Conservation (phyloP, 306 rosid genomes). For the Clitoria ternatea region DNA sequence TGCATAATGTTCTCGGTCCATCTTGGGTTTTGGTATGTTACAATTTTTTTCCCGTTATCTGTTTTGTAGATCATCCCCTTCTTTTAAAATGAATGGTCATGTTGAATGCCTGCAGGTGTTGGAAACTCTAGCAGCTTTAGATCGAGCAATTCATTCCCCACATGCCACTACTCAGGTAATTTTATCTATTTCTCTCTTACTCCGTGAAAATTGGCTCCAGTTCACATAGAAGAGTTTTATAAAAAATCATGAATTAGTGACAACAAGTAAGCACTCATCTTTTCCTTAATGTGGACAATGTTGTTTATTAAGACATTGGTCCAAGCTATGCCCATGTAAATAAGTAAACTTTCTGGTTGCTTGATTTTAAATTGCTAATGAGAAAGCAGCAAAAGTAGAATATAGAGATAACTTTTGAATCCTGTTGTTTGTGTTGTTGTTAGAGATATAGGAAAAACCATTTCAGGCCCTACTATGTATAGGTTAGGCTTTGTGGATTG, state of each 20-base stretch:
- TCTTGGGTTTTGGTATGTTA: constrained; percentile 96
- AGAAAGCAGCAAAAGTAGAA: neutral
- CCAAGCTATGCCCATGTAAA: neutral
- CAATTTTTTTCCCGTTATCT: constrained; percentile 9
- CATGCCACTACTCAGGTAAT: constrained; percentile 95
- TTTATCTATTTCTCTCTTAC: neutral
- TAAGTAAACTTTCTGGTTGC: neutral
- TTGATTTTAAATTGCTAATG: constrained; percentile 13
- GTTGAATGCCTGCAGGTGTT: constrained; percentile 57
- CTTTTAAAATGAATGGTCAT: constrained; percentile 22
- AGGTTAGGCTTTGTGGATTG: neutral
- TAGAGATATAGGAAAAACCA: neutral
- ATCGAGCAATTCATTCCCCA: constrained; percentile 94
- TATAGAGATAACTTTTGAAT: neutral
- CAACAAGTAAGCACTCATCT: neutral
- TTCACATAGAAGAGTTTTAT: constrained; percentile 5
- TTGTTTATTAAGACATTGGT: neutral
- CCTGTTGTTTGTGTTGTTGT: neutral
- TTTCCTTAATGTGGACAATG: neutral
- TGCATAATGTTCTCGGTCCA: constrained; percentile 94
- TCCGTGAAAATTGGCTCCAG: constrained; percentile 7
- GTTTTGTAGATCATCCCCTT: neutral
- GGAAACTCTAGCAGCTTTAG: constrained; percentile 96
- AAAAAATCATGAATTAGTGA: constrained; percentile 12
- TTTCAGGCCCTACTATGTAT: neutral